Conservation (phyloP, 2,329 filamentous ascomycete genomes). For the Taxawa tesnikishii region DNA sequence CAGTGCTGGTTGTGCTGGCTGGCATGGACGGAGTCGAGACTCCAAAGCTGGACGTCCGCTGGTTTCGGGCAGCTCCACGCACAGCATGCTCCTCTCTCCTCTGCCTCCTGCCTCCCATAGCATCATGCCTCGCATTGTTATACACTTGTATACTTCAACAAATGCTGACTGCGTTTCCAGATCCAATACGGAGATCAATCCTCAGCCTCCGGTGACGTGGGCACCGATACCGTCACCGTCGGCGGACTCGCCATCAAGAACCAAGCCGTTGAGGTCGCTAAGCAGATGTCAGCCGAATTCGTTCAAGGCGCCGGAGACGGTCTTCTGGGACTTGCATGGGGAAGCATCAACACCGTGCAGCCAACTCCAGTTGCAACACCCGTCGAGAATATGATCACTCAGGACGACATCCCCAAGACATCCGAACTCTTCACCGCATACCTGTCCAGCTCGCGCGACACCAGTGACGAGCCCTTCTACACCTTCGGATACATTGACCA, state of each 20-base stretch:
- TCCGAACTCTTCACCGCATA: slow-evolving; percentile 52
- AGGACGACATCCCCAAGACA: slow-evolving; percentile 36
- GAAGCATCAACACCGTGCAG: slow-evolving; percentile 21
- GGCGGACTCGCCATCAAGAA: slow-evolving; percentile 49
- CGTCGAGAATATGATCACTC: slow-evolving; percentile 56
- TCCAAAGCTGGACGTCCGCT: too few relatives aligned
- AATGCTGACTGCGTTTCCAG: too few relatives aligned
- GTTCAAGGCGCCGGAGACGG: slow-evolving; percentile 46
- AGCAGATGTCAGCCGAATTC: slow-evolving; percentile 46
- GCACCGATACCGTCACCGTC: slow-evolving; percentile 48
- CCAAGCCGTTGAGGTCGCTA: slow-evolving; percentile 55
- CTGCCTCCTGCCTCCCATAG: too few relatives aligned
- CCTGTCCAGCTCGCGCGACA: slow-evolving; percentile 45
- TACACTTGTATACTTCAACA: too few relatives aligned
- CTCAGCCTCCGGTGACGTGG: slow-evolving; percentile 52
- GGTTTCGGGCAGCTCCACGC: too few relatives aligned
- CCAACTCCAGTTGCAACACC: slow-evolving; percentile 46
- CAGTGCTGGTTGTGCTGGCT: too few relatives aligned
- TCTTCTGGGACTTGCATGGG: slow-evolving; percentile 52
- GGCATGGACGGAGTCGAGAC: too few relatives aligned
- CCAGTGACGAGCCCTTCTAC: slow-evolving; percentile 45
- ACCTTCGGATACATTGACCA: slow-evolving; percentile 63
- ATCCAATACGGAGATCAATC: slow-evolving; percentile 59
- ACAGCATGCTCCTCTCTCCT: too few relatives aligned
- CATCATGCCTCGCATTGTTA: too few relatives aligned